Percentiles rank a stretch among this genome's conserved stretches.
phyloP scores from a whole-genome alignment of 768 basidiomycete species.

The Pleurotus citrinopileatus region DNA sequence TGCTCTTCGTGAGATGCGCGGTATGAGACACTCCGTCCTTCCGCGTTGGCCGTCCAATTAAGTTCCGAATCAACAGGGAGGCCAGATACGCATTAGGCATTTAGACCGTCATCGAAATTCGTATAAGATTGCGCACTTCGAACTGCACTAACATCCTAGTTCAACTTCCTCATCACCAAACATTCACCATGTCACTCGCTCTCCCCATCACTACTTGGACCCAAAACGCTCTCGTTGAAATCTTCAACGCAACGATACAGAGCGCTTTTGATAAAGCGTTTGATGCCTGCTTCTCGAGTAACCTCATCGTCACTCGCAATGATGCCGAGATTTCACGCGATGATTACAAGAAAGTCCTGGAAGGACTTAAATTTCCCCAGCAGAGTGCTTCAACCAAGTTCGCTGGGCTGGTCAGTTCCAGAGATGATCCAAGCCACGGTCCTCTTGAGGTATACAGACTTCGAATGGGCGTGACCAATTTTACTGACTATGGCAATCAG shows the following conservation, averaged over 20 bases:
- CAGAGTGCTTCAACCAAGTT: slow-evolving; percentile 23
- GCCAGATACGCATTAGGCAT: background rate
- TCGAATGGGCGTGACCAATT: too few relatives aligned
- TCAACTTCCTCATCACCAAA: background rate
- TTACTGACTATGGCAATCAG: too few relatives aligned
- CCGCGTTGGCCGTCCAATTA: background rate
- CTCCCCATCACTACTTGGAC: slow-evolving; percentile 38
- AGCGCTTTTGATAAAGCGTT: slow-evolving; percentile 35
- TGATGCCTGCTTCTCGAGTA: slow-evolving; percentile 33
- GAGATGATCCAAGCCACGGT: slow-evolving; percentile 12
- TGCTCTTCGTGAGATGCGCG: too few relatives aligned
- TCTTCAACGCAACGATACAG: slow-evolving; percentile 35
- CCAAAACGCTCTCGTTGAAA: slow-evolving; percentile 27
- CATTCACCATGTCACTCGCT: slow-evolving; percentile 8
- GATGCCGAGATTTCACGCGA: slow-evolving; percentile 32
- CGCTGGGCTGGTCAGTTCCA: slow-evolving; percentile 21
- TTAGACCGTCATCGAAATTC: background rate
- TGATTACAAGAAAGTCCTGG: slow-evolving; percentile 36
- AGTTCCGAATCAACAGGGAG: background rate
- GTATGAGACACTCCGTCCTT: too few relatives aligned
- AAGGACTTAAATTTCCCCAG: slow-evolving; percentile 19
- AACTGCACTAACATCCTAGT: too few relatives aligned
- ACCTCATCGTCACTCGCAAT: slow-evolving; percentile 35
- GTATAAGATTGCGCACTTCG: background rate
- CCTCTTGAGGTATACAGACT: background rate